A percentile compares a stretch with the other conserved stretches of the same genome.
phyloP scores from a whole-genome alignment of 768 basidiomycete species.

The Hygrophoropsis aurantiaca region DNA sequence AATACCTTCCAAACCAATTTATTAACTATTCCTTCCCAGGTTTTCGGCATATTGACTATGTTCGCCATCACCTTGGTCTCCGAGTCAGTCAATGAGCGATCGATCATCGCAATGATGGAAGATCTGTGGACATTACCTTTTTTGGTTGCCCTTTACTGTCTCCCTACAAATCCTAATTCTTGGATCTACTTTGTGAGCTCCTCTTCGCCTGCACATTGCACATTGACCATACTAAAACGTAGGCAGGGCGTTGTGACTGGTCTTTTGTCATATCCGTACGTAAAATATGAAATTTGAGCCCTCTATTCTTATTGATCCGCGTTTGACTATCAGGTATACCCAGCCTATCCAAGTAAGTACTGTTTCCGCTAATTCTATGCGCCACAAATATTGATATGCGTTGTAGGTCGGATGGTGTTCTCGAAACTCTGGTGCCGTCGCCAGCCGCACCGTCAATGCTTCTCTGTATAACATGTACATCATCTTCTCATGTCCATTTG shows the following conservation, averaged over 20 bases:
- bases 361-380: no score
- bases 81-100: conserved; percentile 53
- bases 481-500: not conserved
- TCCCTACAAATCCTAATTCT: conserved; percentile 47
- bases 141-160: conserved; percentile 52
- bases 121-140: conserved; percentile 64
- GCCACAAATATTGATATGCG: no score
- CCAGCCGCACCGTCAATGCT: conserved; percentile 58
- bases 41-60: conserved; percentile 53
- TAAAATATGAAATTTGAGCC: conserved; percentile 5
- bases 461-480: conserved; percentile 56
- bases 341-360: conserved; percentile 45
- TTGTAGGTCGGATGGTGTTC: conserved; percentile 55
- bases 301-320: conserved; percentile 9
- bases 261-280: conserved; percentile 45
- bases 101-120: conserved; percentile 51
- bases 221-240: no score
- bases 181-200: conserved; percentile 53
- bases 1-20: conserved; percentile 60
- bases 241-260: conserved; percentile 42
- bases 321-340: conserved; percentile 34
- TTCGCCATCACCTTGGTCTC: conserved; percentile 49
- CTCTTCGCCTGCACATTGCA: not conserved
- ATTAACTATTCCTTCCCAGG: conserved; percentile 55
- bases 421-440: conserved; percentile 58